These are phyloP conservation scores for Gaertneriomyces sp. DNA, from an alignment of 192 early-diverging fungal species.

Conservation along the genomic window DNA sequence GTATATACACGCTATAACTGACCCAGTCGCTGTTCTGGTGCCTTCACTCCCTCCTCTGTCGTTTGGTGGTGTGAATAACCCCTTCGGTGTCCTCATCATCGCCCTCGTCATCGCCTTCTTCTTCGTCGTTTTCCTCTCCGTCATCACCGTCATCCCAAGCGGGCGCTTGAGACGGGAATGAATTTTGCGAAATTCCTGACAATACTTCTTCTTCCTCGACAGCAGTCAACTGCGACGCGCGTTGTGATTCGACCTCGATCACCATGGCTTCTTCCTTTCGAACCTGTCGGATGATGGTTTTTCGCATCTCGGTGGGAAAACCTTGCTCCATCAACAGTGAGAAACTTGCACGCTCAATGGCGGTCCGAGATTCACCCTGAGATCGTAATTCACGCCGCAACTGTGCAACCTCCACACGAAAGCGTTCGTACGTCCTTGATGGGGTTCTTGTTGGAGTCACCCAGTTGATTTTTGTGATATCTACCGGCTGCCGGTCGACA, in stretches of 20 bases:
- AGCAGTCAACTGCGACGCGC: background rate
- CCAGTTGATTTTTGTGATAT: constrained; percentile 1
- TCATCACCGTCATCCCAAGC: too few relatives aligned
- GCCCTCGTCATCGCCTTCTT: too few relatives aligned
- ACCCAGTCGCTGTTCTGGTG: too few relatives aligned
- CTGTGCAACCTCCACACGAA: background rate
- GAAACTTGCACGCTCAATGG: constrained; percentile 1
- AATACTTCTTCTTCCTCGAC: background rate
- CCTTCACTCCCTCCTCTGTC: too few relatives aligned
- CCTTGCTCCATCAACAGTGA: background rate
- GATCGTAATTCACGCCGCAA: background rate
- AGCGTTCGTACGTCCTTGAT: background rate
- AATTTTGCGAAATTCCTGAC: too few relatives aligned
- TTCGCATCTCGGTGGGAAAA: background rate
- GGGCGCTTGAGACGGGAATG: too few relatives aligned
- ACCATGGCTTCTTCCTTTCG: background rate
- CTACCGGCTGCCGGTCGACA: background rate
- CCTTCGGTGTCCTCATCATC: too few relatives aligned
- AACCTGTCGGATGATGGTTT: background rate
- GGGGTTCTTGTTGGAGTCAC: background rate
- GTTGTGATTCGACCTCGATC: background rate
- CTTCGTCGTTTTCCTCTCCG: too few relatives aligned
- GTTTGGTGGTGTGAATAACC: too few relatives aligned
- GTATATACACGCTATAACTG: too few relatives aligned
- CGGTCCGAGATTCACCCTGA: background rate